Base-by-base conservation (phyloP, 352 stramenopile species). In the Phytopythium aichiense region DNA sequence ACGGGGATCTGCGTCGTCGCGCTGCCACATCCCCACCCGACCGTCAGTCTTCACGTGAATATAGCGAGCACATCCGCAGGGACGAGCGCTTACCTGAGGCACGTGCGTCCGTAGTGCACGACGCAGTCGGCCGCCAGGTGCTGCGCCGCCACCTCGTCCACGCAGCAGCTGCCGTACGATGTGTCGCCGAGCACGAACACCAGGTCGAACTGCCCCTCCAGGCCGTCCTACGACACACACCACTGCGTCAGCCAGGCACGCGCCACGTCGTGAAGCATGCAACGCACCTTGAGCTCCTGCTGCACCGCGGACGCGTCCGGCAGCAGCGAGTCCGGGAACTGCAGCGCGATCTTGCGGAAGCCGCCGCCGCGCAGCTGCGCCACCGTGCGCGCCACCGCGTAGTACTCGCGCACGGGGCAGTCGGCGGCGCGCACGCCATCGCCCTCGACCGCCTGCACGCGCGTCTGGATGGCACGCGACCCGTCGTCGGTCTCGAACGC, bases 171-270 rank as follows among this genome's bases (percentile, higher is more conserved):
- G 45, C 89, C 94, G 66, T 98, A 98, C 25, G 94, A 98, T 11
- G 96, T 98, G 70, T 99, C 96, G 23, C 96, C 96, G 16, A 99
- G 71, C 30, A 98, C 82, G 63, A 98, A 98, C 23, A 98, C 78
- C 38, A 83, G 83, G 56, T 89, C 71, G 64, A 31, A 63, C 18
- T 89, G 69, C 15, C 69, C 65, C 11, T 66, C 51, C 7, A 84
- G 66, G 13, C 71, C 55, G 30, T 81, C 64, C 64, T 84, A 57
- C 45, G 63, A 45, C 48, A n/a, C 42, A 35, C 40, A 38, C 30
- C 51, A 58, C 33, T 12, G 11, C 11, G 33, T 38, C 33, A 38
- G 33, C 33, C 33, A 38, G 11, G 33, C 33, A 1, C 7, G 5
- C 8, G 30, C 18, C 22, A 40, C 23, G 37, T 61, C 30, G 2